Percentiles rank a stretch among this genome's conserved stretches.
Evolutionary conservation across 192 early-diverging fungal genomes (phyloP).

Genomic region (Coemansia sp.): DNA sequence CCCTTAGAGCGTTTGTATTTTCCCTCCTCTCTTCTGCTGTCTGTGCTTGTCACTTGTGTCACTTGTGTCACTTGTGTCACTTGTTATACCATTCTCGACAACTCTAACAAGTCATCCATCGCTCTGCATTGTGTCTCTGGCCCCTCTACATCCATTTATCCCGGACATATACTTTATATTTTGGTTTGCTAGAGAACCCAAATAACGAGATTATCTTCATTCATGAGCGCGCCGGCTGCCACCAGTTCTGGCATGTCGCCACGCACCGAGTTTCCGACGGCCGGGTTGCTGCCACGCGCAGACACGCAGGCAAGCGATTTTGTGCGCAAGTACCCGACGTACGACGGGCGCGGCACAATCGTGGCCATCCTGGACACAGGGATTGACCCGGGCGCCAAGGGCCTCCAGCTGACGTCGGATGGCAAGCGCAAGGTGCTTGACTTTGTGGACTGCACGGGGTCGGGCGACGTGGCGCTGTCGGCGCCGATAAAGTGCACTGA

Average conservation of each 20-base stretch:
- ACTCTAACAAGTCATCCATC: too few species aligned
- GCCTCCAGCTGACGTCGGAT: constrained; percentile 80
- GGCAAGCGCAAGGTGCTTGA: constrained; percentile 90
- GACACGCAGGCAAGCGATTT: constrained; percentile 84
- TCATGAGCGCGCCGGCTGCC: not conserved
- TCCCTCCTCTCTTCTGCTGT: too few species aligned
- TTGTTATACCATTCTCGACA: too few species aligned
- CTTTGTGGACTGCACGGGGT: constrained; percentile 92
- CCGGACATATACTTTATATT: not conserved
- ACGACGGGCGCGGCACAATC: constrained; percentile 84
- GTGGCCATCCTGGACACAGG: constrained; percentile 93
- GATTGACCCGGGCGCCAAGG: constrained; percentile 88
- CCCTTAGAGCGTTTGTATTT: too few species aligned
- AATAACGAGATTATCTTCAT: not conserved
- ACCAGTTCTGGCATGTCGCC: constrained; percentile 34
- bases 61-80: too few species aligned
- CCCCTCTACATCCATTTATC: too few species aligned
- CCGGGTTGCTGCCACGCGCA: constrained; percentile 62
- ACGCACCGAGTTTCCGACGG: constrained; percentile 61
- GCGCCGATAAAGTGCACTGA: constrained; percentile 44
- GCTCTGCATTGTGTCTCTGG: too few species aligned
- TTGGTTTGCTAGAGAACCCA: not conserved
- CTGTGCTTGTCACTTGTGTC: too few species aligned
- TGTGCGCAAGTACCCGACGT: constrained; percentile 70
- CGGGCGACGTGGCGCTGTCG: constrained; percentile 66